Evolutionary conservation across 148 eudicot species (phyloP).

Genomic region (Persicaria tinctoria): DNA sequence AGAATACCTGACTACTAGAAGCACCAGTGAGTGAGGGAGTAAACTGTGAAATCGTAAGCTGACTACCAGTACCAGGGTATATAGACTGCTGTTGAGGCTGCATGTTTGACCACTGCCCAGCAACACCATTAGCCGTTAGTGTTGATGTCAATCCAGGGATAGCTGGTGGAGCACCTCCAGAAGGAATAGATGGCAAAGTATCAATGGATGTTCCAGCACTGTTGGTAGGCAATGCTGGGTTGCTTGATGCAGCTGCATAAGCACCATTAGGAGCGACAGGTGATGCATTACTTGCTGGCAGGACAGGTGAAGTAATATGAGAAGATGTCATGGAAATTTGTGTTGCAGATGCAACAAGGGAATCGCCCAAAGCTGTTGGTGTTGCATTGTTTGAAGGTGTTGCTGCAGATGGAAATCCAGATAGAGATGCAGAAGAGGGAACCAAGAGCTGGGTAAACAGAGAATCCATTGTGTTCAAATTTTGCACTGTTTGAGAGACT

Average conservation of each 20-base stretch:
- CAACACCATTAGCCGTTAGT: slow-evolving; percentile 24
- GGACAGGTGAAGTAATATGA: too few species aligned
- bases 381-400: slow-evolving; percentile 27
- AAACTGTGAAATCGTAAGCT: slow-evolving; percentile 26
- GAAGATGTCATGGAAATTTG: slow-evolving; percentile 20
- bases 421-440: slow-evolving; percentile 19
- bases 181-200: not conserved
- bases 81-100: slow-evolving; percentile 40
- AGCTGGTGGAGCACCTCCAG: slow-evolving; percentile 17
- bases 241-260: slow-evolving; percentile 21
- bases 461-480: slow-evolving; percentile 46
- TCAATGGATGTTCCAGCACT: not conserved
- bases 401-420: not conserved
- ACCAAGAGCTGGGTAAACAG: slow-evolving; percentile 47
- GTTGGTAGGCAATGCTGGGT: slow-evolving; percentile 2
- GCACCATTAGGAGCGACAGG: slow-evolving; percentile 17
- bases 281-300: too few species aligned
- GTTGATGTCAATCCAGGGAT: slow-evolving; percentile 17
- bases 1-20: slow-evolving; percentile 32
- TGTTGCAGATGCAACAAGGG: slow-evolving; percentile 27
- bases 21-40: slow-evolving; percentile 21
- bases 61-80: slow-evolving; percentile 24
- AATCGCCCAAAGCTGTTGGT: slow-evolving; percentile 26
- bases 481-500: slow-evolving; percentile 39
- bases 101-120: slow-evolving; percentile 44